Conservation (phyloP, 345 rosid genomes). For the Populus davidiana region DNA sequence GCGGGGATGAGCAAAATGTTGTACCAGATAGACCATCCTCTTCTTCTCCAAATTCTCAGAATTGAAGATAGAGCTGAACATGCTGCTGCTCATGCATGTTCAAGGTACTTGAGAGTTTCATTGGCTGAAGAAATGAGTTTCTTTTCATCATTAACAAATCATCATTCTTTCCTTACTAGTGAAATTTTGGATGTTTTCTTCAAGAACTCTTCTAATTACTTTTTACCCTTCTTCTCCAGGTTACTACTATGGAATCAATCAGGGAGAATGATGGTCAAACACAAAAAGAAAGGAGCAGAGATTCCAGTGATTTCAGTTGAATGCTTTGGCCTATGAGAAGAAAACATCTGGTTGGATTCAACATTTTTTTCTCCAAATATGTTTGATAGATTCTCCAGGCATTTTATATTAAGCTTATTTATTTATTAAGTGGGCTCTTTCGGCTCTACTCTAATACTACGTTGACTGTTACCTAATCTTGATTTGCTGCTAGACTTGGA, state of each 20-base stretch:
- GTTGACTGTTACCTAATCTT: neutral
- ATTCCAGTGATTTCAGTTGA: constrained; percentile 1
- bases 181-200: neutral
- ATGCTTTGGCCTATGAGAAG: neutral
- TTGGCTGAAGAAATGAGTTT: neutral
- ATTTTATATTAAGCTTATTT: constrained; percentile 3
- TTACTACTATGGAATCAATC: neutral
- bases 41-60: constrained; percentile 47
- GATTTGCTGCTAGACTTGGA: constrained; percentile 4
- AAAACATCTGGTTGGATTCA: constrained; percentile 1
- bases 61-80: constrained; percentile 14
- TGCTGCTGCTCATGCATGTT: neutral
- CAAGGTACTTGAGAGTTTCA: constrained; percentile 3
- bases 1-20: constrained; percentile 40
- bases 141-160: no score
- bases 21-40: constrained; percentile 48
- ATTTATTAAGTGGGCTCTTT: neutral
- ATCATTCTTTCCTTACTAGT: no score
- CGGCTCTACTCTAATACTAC: neutral
- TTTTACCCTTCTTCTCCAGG: neutral
- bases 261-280: neutral
- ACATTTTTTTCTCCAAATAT: neutral
- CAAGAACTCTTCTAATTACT: neutral
- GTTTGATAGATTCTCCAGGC: neutral
- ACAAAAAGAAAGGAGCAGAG: constrained; percentile 5